These are phyloP conservation scores for Prunella vulgaris DNA, from an alignment of 257 asterid genomes.

Conservation along the genomic window DNA sequence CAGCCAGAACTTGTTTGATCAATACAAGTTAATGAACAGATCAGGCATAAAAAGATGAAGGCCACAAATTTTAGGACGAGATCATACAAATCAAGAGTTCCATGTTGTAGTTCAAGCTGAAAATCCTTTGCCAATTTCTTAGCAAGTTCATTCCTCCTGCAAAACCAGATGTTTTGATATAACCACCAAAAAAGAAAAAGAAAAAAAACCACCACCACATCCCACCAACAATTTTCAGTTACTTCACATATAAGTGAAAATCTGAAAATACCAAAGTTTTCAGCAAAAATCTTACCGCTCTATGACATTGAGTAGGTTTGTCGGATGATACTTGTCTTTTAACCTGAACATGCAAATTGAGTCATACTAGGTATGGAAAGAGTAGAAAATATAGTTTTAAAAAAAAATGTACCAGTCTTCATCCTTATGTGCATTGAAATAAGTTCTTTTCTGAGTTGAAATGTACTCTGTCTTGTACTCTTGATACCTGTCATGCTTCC, in stretches of 20 bases:
- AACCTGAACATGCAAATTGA: conserved; percentile 53
- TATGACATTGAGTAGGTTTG: conserved; percentile 75
- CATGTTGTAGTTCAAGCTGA: conserved; percentile 82
- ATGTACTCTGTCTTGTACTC: conserved; percentile 87
- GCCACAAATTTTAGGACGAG: neutral
- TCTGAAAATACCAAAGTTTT: neutral
- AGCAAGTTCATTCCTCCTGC: conserved; percentile 83
- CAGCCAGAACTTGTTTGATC: conserved; percentile 19
- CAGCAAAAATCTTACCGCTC: conserved; percentile 59
- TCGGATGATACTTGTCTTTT: conserved; percentile 94
- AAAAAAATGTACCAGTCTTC: conserved; percentile 70
- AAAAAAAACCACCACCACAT: conserved; percentile 12
- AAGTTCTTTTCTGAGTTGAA: conserved; percentile 80
- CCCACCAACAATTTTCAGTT: neutral
- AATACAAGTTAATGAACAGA: neutral
- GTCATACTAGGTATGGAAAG: conserved; percentile 10
- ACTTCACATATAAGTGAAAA: neutral
- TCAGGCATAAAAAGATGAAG: neutral
- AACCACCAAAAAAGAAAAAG: neutral
- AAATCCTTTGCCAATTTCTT: conserved; percentile 78
- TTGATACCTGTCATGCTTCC: conserved; percentile 60
- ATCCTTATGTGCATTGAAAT: conserved; percentile 78
- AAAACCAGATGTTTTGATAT: conserved; percentile 16
- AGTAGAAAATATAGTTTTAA: neutral
- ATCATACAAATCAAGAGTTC: conserved; percentile 83